phyloP scores from a whole-genome alignment of 352 stramenopile genomes.

The Globisporangium uncinulatum region DNA sequence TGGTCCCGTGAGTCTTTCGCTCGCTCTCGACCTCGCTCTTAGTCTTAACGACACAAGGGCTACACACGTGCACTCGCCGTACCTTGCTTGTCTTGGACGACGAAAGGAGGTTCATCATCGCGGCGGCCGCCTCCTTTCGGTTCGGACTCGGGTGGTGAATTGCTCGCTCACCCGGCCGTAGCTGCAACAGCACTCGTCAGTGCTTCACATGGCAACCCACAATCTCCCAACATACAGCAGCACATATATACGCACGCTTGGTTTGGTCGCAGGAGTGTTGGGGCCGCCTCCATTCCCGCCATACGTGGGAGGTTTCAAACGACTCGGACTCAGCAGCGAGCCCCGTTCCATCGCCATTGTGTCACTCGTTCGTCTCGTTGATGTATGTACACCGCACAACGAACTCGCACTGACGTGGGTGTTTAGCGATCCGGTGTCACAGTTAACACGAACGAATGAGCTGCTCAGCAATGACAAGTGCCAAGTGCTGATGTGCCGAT shows the following conservation, averaged over 20 bases:
- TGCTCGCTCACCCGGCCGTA: slow-evolving; percentile 18
- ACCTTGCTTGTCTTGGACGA: slow-evolving; percentile 25
- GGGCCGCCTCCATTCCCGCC: slow-evolving; percentile 6
- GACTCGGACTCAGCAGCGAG: slow-evolving; percentile 40
- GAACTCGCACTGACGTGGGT: no score
- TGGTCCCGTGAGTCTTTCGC: not conserved
- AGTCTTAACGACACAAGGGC: not conserved
- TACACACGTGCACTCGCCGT: not conserved
- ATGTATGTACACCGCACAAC: not conserved
- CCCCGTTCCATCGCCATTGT: slow-evolving; percentile 20
- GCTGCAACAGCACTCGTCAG: not conserved
- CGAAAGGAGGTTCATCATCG: slow-evolving; percentile 76
- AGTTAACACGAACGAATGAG: slow-evolving; percentile 1
- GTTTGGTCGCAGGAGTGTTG: slow-evolving; percentile 18
- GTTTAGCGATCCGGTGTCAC: no score
- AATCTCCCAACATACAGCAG: not conserved
- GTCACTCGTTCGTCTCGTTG: not conserved
- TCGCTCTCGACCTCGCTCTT: not conserved
- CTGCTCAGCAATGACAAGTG: not conserved
- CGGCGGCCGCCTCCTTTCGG: slow-evolving; percentile 63
- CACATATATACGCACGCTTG: not conserved
- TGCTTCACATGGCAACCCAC: not conserved
- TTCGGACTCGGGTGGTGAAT: slow-evolving; percentile 73
- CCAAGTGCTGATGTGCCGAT: no score
- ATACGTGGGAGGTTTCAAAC: slow-evolving; percentile 11